Evolutionary conservation across 495 filamentous ascomycete species (phyloP).

Genomic region (Cladorrhinum samala): DNA sequence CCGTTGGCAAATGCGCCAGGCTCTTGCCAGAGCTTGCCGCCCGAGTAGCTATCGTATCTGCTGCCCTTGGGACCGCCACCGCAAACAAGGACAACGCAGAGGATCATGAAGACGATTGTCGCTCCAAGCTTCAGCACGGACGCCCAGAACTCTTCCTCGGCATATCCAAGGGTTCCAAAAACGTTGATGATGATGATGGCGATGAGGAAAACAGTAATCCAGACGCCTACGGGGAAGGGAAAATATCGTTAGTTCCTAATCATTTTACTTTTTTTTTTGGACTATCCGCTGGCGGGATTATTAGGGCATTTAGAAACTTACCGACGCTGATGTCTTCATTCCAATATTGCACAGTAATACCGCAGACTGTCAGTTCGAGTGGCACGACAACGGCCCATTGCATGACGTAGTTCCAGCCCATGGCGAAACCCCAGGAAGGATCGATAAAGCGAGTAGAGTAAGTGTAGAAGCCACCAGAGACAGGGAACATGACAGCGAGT

Average conservation of each 20-base stretch:
- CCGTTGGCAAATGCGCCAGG: constrained; percentile 66
- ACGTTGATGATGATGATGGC: constrained; percentile 58
- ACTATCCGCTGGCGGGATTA: no score
- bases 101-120: constrained; percentile 64
- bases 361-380: constrained; percentile 49
- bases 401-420: constrained; percentile 75
- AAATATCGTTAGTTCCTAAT: no score
- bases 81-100: constrained; percentile 61
- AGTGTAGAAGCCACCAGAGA: constrained; percentile 53
- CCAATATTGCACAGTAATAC: constrained; percentile 55
- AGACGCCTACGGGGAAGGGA: constrained; percentile 39
- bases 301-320: no score
- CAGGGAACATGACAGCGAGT: constrained; percentile 65
- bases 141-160: constrained; percentile 57
- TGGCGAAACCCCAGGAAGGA: constrained; percentile 77
- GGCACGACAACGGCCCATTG: constrained; percentile 56
- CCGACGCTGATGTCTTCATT: constrained; percentile 44
- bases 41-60: constrained; percentile 49
- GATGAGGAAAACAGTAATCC: constrained; percentile 55
- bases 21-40: constrained; percentile 58
- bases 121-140: constrained; percentile 53
- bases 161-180: constrained; percentile 67
- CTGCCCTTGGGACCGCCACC: constrained; percentile 55
- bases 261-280: no score
- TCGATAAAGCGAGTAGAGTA: constrained; percentile 72